A percentile compares a stretch with the other conserved stretches of the same genome.
These are phyloP conservation scores for Scheffersomyces ergatensis DNA, from an alignment of 805 yeast species.

Conservation along the genomic window DNA sequence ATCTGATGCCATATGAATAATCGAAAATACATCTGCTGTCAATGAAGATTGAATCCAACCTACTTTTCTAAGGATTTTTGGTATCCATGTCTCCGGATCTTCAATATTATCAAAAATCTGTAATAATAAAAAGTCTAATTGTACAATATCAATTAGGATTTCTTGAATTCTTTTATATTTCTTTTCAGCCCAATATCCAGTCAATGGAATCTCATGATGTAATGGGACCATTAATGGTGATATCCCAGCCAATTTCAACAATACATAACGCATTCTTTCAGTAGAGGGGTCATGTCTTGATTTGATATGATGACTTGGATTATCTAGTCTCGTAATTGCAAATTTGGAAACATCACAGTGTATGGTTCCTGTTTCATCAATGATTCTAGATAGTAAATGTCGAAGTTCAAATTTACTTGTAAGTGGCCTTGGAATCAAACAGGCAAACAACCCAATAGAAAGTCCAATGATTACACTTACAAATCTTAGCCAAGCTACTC, in stretches of 20 bases:
- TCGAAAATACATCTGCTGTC: conserved; percentile 25
- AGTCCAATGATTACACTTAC: conserved; percentile 28
- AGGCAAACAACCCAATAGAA: conserved; percentile 26
- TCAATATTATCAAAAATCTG: conserved; percentile 22
- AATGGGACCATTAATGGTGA: conserved; percentile 21
- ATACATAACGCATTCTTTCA: conserved; percentile 17
- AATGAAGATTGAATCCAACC: conserved; percentile 29
- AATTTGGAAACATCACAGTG: conserved; percentile 27
- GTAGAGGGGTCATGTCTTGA: conserved; percentile 19
- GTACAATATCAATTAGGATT: conserved; percentile 21
- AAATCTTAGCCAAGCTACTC: conserved; percentile 24
- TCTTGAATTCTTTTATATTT: conserved; percentile 21
- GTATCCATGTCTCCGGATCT: conserved; percentile 25
- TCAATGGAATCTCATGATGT: conserved; percentile 24
- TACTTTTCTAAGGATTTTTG: conserved; percentile 20
- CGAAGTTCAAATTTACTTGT: conserved; percentile 26
- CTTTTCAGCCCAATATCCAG: conserved; percentile 30
- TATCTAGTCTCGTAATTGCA: conserved; percentile 18
- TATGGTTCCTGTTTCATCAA: conserved; percentile 23
- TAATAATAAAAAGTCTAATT: conserved; percentile 22
- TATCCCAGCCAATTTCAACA: conserved; percentile 18
- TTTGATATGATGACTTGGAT: conserved; percentile 15
- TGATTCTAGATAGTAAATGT: conserved; percentile 15
- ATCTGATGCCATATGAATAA: conserved; percentile 28
- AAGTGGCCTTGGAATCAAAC: conserved; percentile 27